phyloP scores from a whole-genome alignment of 2,329 filamentous ascomycete species.

The Epichloe typhina region DNA sequence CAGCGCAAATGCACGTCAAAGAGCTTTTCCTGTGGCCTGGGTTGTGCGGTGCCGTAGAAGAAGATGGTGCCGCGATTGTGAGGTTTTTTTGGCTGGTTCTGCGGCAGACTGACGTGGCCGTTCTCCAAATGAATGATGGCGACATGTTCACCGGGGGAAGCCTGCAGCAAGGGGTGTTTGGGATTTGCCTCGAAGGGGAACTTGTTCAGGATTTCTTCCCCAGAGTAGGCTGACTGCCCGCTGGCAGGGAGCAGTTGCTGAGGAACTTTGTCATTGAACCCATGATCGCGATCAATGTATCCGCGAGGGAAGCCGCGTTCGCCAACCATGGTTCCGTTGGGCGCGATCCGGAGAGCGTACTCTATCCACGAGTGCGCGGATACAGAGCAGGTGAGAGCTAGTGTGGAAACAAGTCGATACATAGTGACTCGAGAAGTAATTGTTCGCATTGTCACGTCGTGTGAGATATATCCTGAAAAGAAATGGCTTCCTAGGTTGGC shows the following conservation, averaged over 20 bases:
- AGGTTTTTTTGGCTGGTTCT: slow-evolving; percentile 48
- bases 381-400: slow-evolving; percentile 19
- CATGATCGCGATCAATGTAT: slow-evolving; percentile 44
- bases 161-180: slow-evolving; percentile 48
- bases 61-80: slow-evolving; percentile 57
- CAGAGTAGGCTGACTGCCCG: slow-evolving; percentile 51
- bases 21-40: slow-evolving; percentile 35
- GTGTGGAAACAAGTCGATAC: slow-evolving; percentile 9
- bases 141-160: slow-evolving; percentile 46
- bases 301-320: slow-evolving; percentile 62
- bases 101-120: slow-evolving; percentile 54
- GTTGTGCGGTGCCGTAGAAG: slow-evolving; percentile 56
- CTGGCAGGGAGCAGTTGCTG: slow-evolving; percentile 49
- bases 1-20: slow-evolving; percentile 61
- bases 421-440: background rate
- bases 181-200: slow-evolving; percentile 23
- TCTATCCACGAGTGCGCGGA: slow-evolving; percentile 74
- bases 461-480: slow-evolving; percentile 6
- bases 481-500: background rate
- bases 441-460: background rate
- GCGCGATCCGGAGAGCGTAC: slow-evolving; percentile 53
- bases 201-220: slow-evolving; percentile 37
- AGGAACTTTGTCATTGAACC: slow-evolving; percentile 45
- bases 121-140: slow-evolving; percentile 62
- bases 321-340: slow-evolving; percentile 62